Base-by-base conservation (phyloP, 257 asterid genomes). In the Rauvolfia tetraphylla region DNA sequence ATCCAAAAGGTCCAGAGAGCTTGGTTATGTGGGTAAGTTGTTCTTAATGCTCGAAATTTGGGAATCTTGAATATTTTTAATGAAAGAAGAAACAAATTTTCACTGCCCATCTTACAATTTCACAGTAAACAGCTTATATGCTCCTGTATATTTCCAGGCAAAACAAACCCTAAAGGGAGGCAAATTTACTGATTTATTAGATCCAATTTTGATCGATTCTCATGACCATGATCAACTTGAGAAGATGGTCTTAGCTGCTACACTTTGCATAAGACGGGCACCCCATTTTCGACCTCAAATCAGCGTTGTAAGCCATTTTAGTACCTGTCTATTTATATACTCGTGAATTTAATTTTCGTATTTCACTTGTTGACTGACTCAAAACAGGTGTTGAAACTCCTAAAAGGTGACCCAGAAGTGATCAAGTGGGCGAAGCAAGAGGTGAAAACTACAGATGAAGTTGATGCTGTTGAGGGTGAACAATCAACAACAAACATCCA, bases 1-100 rank as follows among this genome's bases (percentile, higher is more conserved):
- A 71, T 38, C 87, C 89, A 36, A 88, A 88, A 78, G 98, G 95
- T 67, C 89, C 89, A 73, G 88, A 84, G 80, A 92, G 96, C 88
- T 85, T 94, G 87, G 95, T 94, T 25, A 84, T 89, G 87, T 94
- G 98, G 98, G 98, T 94, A 81, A 78, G 96, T 80, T 79, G 22
- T 68, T 77, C 75, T 71, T 25, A 25, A 39, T 34, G 38, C n/a
- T 79, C 5, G 33, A 34, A 41, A 65, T 29, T 72, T 34, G 49
- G 71, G 23, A 56, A 0, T 41, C n/a, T 27, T 3, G 3, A 27
- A 2, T 22, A 57, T 29, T 25, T 25, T 62, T 58, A 34, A 3
- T 13, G 8, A 61, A 34, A 2, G 20, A 13, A 13, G 22, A 61
- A 62, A 62, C 39, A 9, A 62, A 3, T 58, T 1, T 10, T 15